Evolutionary conservation across 139 green algal species (phyloP), one percentile per base, ranked within the genome.

Genomic region (Tetratostichococcus sp.): DNA sequence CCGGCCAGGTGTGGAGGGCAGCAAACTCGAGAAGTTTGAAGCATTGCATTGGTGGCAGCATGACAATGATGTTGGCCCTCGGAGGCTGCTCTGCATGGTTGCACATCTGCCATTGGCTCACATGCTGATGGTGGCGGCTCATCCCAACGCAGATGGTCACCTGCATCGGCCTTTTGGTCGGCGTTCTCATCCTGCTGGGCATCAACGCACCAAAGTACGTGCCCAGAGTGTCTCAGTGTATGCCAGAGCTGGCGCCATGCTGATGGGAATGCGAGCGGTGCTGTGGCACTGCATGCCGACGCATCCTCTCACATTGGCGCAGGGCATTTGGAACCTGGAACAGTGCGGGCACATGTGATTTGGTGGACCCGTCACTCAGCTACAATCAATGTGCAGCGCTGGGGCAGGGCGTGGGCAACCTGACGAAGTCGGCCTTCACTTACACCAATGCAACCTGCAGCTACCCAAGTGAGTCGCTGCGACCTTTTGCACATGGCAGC

Each of bases 111-210:
- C 39, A 50, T 14, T 50, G 39, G 8, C 8, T 50, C 58, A 28
- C 58, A 33, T 69, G 30, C n/a, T 22, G 65, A 11, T n/a, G n/a
- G n/a, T n/a, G n/a, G n/a, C n/a, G n/a, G n/a, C n/a, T n/a, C n/a
- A n/a, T n/a, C n/a, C n/a, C n/a, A n/a, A n/a, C n/a, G 65, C 65
- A 69, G 65, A 33, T 69, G 65, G 11, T 73, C 1, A 70, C 32
- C 16, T 69, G 39, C 30, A 28, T 80, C 1, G 76, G 59, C 0
- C 76, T 80, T 23, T 65, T 80, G 19, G 72, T 80, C n/a, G 76
- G 2, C 23, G 25, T 77, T 23, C 26, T 76, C 1, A 69, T 71
- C n/a, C 50, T 80, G 6, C 65, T 80, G 5, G 76, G 76, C 42
- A 43, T 71, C 30, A 76, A 73, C 43, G 35, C 35, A 8, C 76